phyloP scores from a whole-genome alignment of 352 stramenopile species.

The Globisporangium perplexum region DNA sequence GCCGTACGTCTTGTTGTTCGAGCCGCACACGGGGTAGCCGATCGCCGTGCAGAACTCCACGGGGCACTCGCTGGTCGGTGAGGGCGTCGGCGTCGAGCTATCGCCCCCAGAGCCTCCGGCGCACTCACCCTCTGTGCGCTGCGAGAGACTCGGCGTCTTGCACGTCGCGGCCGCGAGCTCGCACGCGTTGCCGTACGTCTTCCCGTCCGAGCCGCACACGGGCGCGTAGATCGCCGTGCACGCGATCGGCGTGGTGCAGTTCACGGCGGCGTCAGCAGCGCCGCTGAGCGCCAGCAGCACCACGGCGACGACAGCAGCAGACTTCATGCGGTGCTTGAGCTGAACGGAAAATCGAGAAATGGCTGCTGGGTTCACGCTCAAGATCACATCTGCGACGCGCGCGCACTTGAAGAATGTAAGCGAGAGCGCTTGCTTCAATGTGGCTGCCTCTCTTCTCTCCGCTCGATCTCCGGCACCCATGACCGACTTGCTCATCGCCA shows the following conservation, averaged over 20 bases:
- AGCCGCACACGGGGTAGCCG: conserved; percentile 5
- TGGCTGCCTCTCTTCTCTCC: too few relatives aligned
- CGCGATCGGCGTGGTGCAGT: neutral
- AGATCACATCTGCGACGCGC: too few relatives aligned
- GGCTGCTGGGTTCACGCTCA: too few relatives aligned
- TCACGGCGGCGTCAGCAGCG: neutral
- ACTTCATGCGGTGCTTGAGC: too few relatives aligned
- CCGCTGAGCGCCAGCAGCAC: conserved; percentile 14
- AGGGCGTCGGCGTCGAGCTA: neutral
- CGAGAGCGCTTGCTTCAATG: too few relatives aligned
- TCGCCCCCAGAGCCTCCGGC: too few relatives aligned
- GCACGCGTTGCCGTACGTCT: conserved; percentile 21
- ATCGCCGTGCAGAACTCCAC: neutral
- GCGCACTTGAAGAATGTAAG: too few relatives aligned
- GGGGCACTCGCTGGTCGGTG: neutral
- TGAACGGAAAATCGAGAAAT: too few relatives aligned
- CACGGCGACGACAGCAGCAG: conserved; percentile 8
- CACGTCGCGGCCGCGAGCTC: conserved; percentile 1
- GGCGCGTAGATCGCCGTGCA: neutral
- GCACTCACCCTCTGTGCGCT: neutral
- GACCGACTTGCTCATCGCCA: too few relatives aligned
- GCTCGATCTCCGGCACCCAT: too few relatives aligned
- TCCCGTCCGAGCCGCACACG: conserved; percentile 28
- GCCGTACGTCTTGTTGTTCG: conserved; percentile 18
- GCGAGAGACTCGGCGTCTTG: neutral